These are phyloP conservation scores for Penicillium turbatum DNA, from an alignment of 495 filamentous ascomycete species.

Conservation along the genomic window DNA sequence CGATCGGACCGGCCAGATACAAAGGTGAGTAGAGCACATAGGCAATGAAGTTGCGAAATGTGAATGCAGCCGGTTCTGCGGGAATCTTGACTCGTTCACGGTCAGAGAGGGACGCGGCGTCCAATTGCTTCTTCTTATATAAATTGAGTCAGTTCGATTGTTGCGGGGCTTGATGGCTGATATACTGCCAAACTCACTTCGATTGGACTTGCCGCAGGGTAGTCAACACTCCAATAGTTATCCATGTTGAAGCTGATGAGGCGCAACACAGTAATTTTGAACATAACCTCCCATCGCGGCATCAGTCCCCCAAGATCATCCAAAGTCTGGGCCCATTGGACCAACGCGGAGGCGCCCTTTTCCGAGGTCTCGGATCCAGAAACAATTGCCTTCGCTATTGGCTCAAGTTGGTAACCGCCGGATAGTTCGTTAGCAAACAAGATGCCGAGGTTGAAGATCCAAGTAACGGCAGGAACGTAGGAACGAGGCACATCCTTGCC, in stretches of 20 bases:
- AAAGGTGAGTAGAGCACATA: conserved; percentile 89
- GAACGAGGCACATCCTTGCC: conserved; percentile 62
- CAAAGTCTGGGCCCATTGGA: conserved; percentile 59
- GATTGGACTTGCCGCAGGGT: conserved; percentile 59
- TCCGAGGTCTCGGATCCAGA: conserved; percentile 19
- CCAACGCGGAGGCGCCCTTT: conserved; percentile 35
- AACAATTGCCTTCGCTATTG: conserved; percentile 53
- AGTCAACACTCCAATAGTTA: conserved; percentile 85
- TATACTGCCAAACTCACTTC: conserved; percentile 66
- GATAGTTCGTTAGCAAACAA: conserved; percentile 88
- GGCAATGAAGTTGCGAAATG: conserved; percentile 77
- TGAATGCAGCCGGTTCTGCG: conserved; percentile 63
- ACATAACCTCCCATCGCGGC: conserved; percentile 87
- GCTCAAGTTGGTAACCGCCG: conserved; percentile 66
- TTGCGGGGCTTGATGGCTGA: conserved; percentile 2
- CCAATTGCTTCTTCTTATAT: conserved; percentile 97
- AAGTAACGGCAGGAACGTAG: conserved; percentile 72
- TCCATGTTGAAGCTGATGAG: conserved; percentile 97
- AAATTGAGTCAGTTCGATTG: conserved; percentile 48
- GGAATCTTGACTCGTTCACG: conserved; percentile 77
- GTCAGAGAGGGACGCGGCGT: conserved; percentile 79
- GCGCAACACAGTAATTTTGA: conserved; percentile 93
- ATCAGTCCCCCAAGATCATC: conserved; percentile 78
- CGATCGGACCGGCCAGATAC: conserved; percentile 86
- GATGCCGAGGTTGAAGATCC: conserved; percentile 85